Base-by-base conservation (phyloP, 2,329 filamentous ascomycete species). In the Chrysosporium keratinophilum region DNA sequence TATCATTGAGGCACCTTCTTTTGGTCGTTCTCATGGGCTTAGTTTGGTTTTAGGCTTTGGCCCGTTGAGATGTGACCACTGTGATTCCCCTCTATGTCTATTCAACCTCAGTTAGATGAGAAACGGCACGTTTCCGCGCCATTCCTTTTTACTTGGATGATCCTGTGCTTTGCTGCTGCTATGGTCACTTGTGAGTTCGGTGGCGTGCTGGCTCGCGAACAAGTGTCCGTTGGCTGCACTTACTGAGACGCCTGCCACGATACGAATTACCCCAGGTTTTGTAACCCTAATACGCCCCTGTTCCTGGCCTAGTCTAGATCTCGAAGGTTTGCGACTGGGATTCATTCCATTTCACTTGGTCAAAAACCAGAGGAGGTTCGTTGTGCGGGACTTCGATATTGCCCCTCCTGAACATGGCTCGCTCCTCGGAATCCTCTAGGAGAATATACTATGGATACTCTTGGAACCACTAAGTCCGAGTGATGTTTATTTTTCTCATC, bases 191-290 rank as follows among this genome's bases (percentile, higher is more conserved):
- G 34, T 40, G 15, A 49, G n/a, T 12, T 49, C 12, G 14, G 45
- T 48, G 45, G 45, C 34, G 17, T 46, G 44, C 44, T 46, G 17
- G 19, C 23, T 20, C 14, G 14, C 11, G 39, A 20, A 11, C 37
- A 15, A 1, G 15, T 7, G 3, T 19, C 9, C 35, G 17, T 39
- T 43, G 40, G 23, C 20, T 31, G 9, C 17, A 37, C 5, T 34
- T 37, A 4, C 17, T 43, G 40, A 42, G 41, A 15, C 14, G 39
- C 2, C 28, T 28, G 31, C 15, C 42, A 39, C 14, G 37, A 52
- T 52, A 52, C 50, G 50, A 54, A 37, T 43, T 54, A 48, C 44
- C 51, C 51, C 51, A 43, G 37, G 37, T 48, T 54, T 54, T 47
- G 43, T 43, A 54, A 47, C 51, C 37, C 28, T 49, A 35, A 44